Evolutionary conservation across 1,284 basidiomycete species (phyloP).

Genomic region (Microbotryum violaceum): DNA sequence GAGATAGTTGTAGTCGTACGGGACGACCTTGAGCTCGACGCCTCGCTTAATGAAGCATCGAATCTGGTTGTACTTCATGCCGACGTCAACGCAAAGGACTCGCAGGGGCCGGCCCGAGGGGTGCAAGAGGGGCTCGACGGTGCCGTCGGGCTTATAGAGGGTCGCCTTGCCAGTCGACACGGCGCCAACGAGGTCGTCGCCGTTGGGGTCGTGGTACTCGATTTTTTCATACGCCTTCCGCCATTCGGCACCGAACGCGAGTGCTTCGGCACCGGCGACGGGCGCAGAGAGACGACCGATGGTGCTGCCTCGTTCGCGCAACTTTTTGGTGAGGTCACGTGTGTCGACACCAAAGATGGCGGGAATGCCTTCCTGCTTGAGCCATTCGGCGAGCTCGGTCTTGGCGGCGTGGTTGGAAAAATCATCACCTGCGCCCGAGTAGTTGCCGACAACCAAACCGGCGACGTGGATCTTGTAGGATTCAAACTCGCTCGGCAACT

Average conservation of each 20-base stretch:
- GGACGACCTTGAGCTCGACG: slow-evolving; percentile 92
- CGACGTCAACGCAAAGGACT: slow-evolving; percentile 87
- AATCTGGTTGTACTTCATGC: slow-evolving; percentile 99
- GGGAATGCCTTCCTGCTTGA: slow-evolving; percentile 89
- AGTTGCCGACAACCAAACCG: slow-evolving; percentile 86
- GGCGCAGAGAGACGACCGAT: slow-evolving; percentile 58
- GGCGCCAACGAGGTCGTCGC: slow-evolving; percentile 77
- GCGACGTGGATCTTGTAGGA: slow-evolving; percentile 89
- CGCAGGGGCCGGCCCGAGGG: slow-evolving; percentile 72
- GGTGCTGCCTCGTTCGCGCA: slow-evolving; percentile 89
- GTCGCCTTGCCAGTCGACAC: slow-evolving; percentile 69
- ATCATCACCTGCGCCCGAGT: slow-evolving; percentile 63
- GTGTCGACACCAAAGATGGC: slow-evolving; percentile 97
- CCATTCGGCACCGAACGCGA: slow-evolving; percentile 50
- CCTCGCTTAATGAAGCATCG: slow-evolving; percentile 91
- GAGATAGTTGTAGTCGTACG: slow-evolving; percentile 92
- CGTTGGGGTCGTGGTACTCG: slow-evolving; percentile 83
- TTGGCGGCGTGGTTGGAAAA: slow-evolving; percentile 91
- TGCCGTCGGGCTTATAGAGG: slow-evolving; percentile 58
- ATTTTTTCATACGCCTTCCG: slow-evolving; percentile 70
- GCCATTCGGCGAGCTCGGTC: slow-evolving; percentile 83
- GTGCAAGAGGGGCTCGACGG: slow-evolving; percentile 55
- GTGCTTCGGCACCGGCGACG: slow-evolving; percentile 44
- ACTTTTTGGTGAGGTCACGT: slow-evolving; percentile 89
- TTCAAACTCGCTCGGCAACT: slow-evolving; percentile 76